Base-by-base conservation (phyloP, 805 yeast genomes). In the Metschnikowia hibisci region DNA sequence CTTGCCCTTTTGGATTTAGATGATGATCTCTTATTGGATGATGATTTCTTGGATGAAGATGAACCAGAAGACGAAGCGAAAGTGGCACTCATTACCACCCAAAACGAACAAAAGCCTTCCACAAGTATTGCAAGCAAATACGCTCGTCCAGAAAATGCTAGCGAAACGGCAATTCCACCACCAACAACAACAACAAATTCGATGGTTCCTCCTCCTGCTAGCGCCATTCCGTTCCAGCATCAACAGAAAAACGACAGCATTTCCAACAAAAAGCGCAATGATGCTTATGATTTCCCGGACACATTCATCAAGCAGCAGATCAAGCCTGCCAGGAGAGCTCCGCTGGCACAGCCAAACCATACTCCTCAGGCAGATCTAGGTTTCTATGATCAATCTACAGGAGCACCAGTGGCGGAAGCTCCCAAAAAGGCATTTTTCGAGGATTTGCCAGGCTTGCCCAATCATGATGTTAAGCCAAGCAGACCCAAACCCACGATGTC, bases 271-370 rank as follows among this genome's bases (percentile, higher is more conserved):
- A 74, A 76, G 53, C 81, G 79, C 57, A 76, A 82, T n/a, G 87
- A 83, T 63, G 88, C 89, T 0, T 84, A 82, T 53, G 93, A 84
- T 55, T 82, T 84, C 54, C 91, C 91, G 1, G 64, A 69, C 15
- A 78, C 71, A 34, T 57, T 84, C 34, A 62, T 82, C 10, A 63
- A 73, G 1, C 68, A 68, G 55, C 54, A 47, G 51, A 32, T 66
- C 44, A 48, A 69, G 59, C 65, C 76, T 55, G 54, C 74, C 50
- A 49, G 73, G 58, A 34, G 77, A 58, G 41, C 61, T 51, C 16
- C 39, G 13, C 49, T 45, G 49, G n/a, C 46, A 11, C 34, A 26
- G 15, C 18, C 34, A 11, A 38, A 22, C 40, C 16, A 31, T 34
- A 18, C 25, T 16, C 20, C 16, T 18, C 34, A 16, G 41, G 13